Base-by-base conservation (phyloP, 2,329 filamentous ascomycete species). In the Coniochaeta prunicola region DNA sequence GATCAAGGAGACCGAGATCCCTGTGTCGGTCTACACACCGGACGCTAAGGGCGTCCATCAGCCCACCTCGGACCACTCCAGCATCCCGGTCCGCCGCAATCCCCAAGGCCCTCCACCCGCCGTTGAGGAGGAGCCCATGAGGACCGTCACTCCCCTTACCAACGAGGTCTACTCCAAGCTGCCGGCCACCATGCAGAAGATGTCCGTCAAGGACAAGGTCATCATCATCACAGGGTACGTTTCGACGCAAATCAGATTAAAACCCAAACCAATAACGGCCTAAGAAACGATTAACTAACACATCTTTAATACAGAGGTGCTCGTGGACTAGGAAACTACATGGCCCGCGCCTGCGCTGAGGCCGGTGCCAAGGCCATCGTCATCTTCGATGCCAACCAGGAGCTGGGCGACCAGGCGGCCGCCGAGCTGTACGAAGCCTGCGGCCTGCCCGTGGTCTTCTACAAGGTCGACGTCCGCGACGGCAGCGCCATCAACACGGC, bases 381-480 rank as follows among this genome's bases (percentile, higher is more conserved):
- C 68, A 89, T 92, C 69, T 86, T 92, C 68, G 89, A 92, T 67
- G 86, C 88, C 64, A 89, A 91, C 77, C 84, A 89, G 74, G 84
- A 90, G 65, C 80, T 90, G 15, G 89, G 89, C 30, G 87, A 90
- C 66, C 78, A 84, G 68, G 79, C 88, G 2, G 88, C 88, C 21
- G 82, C 81, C 21, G 85, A 89, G 73, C 80, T 92, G 48, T 85
- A 89, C 74, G 76, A 84, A 69, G 85, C 89, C 78, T 87, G 87
- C n/a, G 84, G 85, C 54, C 80, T 91, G 31, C 86, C 88, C 38
- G 86, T 89, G 53, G 84, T 84, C 54, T 92, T 91, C 78, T 90
- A 88, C 80, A 88, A 88, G 75, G 87, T 91, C 53, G 88, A 92
- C 66, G 88, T 92, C 33, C 87, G 88, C 67, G 86, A 91, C 65